phyloP scores from a whole-genome alignment of 371 early-diverging fungal genomes.

The Mucor piriformis region DNA sequence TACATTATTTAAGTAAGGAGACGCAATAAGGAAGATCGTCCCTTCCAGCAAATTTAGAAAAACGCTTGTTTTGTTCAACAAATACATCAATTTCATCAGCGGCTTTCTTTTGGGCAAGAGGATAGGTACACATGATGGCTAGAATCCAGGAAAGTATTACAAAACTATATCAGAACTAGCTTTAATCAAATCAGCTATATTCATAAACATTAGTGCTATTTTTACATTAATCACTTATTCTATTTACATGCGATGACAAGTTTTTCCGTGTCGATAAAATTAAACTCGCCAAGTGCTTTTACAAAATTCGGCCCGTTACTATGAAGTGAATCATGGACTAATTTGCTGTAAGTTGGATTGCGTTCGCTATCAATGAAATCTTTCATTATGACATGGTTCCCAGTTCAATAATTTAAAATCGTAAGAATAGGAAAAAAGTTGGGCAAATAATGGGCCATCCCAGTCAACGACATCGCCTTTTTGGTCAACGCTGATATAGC shows the following conservation, averaged over 20 bases:
- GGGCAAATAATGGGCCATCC: too few relatives aligned
- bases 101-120: constrained; percentile 12
- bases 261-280: not conserved
- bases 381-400: not conserved
- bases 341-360: not conserved
- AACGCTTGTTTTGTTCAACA: not conserved
- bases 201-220: not conserved
- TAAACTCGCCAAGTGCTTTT: constrained; percentile 4
- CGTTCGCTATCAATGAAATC: constrained; percentile 1
- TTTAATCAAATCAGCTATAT: constrained; percentile 20
- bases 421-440: too few relatives aligned
- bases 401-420: not conserved
- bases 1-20: constrained; percentile 13
- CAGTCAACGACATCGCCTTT: too few relatives aligned
- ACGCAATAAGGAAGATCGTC: constrained; percentile 10
- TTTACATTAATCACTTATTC: too few relatives aligned
- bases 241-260: constrained; percentile 8
- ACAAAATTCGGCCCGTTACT: not conserved
- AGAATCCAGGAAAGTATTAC: constrained; percentile 11
- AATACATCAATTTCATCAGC: constrained; percentile 17
- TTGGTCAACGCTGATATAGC: too few relatives aligned
- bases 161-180: constrained; percentile 19
- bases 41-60: constrained; percentile 7
- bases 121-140: constrained; percentile 13
- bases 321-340: constrained; percentile 2